A percentile compares a stretch with the other conserved stretches of the same genome.
Evolutionary conservation across 208 protist species (phyloP).

Genomic region (Vickermania spadyakhi): DNA sequence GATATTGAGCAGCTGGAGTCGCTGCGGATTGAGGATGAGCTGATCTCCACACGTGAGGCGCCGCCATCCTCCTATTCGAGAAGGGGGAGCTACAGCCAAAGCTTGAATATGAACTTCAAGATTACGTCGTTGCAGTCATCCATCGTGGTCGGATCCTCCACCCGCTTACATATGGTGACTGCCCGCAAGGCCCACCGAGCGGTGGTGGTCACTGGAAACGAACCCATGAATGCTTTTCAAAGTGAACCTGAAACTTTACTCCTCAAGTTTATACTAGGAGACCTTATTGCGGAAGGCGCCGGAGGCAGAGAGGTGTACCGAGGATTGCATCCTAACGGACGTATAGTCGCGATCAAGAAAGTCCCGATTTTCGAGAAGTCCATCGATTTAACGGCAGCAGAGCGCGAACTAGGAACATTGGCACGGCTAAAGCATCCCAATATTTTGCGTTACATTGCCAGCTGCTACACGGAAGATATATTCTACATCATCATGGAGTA

Average conservation of each 20-base stretch:
- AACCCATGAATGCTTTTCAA: not conserved
- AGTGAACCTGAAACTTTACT: not conserved
- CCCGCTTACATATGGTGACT: not conserved
- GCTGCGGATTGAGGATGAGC: not conserved
- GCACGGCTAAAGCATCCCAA: conserved; percentile 39
- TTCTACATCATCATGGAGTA: conserved; percentile 64
- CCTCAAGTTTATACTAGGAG: not conserved
- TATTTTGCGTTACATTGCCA: conserved; percentile 51
- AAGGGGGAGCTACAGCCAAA: not conserved
- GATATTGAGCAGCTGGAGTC: conserved; percentile 3
- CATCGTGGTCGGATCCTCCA: not conserved
- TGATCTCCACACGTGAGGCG: not conserved
- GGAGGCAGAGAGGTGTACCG: not conserved
- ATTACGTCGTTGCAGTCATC: not conserved
- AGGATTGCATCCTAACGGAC: conserved; percentile 16
- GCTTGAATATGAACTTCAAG: not conserved
- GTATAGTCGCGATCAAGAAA: conserved; percentile 49
- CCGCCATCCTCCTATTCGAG: not conserved
- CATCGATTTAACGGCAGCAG: conserved; percentile 16
- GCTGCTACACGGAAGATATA: conserved; percentile 19
- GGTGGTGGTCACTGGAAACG: not conserved
- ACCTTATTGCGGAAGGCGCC: not conserved
- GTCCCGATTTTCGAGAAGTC: conserved; percentile 14
- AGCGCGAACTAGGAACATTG: conserved; percentile 49
- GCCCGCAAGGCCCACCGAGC: not conserved